These are phyloP conservation scores for Globisporangium iwayamae DNA, from an alignment of 352 stramenopile species.

Conservation along the genomic window DNA sequence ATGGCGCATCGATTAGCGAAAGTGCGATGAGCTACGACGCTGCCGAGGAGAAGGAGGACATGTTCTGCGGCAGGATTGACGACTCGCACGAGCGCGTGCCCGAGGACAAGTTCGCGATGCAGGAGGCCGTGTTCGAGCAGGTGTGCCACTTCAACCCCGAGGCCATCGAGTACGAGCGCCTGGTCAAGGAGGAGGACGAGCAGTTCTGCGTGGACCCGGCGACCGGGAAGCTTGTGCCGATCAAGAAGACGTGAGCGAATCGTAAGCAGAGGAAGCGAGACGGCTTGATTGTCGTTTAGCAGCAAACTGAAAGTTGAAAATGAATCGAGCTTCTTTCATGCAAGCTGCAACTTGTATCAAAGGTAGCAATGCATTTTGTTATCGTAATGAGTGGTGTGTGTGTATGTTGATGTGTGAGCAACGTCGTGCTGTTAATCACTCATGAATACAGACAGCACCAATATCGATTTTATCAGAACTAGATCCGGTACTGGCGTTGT, in stretches of 20 bases:
- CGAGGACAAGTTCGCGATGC: conserved; percentile 63
- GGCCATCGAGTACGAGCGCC: conserved; percentile 56
- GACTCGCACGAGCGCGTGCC: conserved; percentile 65
- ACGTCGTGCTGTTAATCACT: neutral
- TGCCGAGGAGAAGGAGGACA: conserved; percentile 54
- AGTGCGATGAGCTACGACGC: conserved; percentile 34
- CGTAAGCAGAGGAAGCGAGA: neutral
- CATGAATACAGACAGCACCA: neutral
- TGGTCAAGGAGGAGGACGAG: conserved; percentile 54
- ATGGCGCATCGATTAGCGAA: conserved; percentile 15
- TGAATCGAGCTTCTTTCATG: too few relatives aligned
- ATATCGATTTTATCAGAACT: neutral
- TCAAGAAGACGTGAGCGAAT: conserved; percentile 18
- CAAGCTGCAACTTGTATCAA: too few relatives aligned
- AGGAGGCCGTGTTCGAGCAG: conserved; percentile 77
- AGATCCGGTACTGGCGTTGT: neutral
- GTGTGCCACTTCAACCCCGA: conserved; percentile 77
- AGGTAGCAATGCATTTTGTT: too few relatives aligned
- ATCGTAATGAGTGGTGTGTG: too few relatives aligned
- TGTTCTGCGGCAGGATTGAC: conserved; percentile 63
- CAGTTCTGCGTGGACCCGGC: conserved; percentile 52
- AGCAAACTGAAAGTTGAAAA: neutral
- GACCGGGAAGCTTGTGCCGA: conserved; percentile 56
- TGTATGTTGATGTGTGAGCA: neutral
- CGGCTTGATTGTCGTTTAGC: neutral